Evolutionary conservation across 2,329 filamentous ascomycete species (phyloP), one percentile per base, ranked within the genome.

Genomic region (Plectosphaerella plurivora): DNA sequence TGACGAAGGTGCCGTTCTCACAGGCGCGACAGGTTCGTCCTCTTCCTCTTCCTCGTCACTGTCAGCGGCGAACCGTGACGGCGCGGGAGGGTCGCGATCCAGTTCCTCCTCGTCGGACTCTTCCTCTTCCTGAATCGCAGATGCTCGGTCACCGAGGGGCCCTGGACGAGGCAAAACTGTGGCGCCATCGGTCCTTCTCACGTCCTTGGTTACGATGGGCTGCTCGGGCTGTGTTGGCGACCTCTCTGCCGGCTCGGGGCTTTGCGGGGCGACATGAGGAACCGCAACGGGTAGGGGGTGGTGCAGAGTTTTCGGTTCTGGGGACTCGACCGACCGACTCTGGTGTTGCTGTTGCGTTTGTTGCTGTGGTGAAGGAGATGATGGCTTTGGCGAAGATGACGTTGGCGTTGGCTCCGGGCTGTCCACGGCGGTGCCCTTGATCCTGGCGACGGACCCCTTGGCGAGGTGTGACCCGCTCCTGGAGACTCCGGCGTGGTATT

Each of bases 391-490:
- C 16, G n/a, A 18, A 12, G 48, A 5, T 48, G 60, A 18, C 54
- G 55, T 15, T 54, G 47, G 4, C 16, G n/a, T 18, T 6, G 16
- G 8, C 57, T 60, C 61, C 56, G 55, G 51, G 11, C 56, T 57
- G 55, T 73, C 70, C 5, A 82, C 66, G 7, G 73, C 72, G 3
- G 77, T 74, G 4, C 76, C 80, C 52, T 68, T 76, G 2, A 75
- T 68, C 59, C 78, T 75, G 11, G 73, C 72, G 60, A 84, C 71
- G 10, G 77, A 81, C 12, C 81, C 83, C 53, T 79, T 76, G 3
- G 74, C 65, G 9, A 77, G 65, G 55, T 79, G 72, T 3, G 73
- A 73, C 9, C 75, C 76, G 47, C 68, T 69, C 53, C 66, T 69
- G n/a, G 69, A 63, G 9, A 68, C 49, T 1, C 62, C 59, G 39